phyloP scores from a whole-genome alignment of 2,329 filamentous ascomycete species.

The Claviceps sp. region DNA sequence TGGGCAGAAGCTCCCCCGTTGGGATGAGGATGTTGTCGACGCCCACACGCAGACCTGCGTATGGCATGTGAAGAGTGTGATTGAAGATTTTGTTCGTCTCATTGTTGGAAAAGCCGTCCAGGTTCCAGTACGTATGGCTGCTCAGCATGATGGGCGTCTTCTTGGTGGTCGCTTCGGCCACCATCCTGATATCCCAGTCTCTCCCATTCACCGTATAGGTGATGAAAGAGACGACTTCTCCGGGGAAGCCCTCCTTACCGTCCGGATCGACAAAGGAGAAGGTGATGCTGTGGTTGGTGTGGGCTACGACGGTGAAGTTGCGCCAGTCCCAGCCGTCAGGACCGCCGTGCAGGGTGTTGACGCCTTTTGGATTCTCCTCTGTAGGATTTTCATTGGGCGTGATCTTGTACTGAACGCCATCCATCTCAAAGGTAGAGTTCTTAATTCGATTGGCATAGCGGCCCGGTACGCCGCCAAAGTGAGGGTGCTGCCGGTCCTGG shows the following conservation, averaged over 20 bases:
- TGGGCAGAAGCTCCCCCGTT: constrained; percentile 61
- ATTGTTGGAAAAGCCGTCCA: constrained; percentile 66
- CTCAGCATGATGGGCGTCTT: constrained; percentile 76
- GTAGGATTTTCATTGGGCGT: constrained; percentile 50
- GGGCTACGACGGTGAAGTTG: constrained; percentile 62
- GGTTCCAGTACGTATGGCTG: constrained; percentile 66
- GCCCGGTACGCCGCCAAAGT: constrained; percentile 60
- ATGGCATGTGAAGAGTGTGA: constrained; percentile 61
- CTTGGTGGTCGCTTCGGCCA: constrained; percentile 55
- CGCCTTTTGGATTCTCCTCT: constrained; percentile 33
- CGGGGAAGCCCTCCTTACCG: constrained; percentile 65
- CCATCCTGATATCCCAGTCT: constrained; percentile 62
- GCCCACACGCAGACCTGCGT: constrained; percentile 54
- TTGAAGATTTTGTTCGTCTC: constrained; percentile 52
- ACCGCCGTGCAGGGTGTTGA: constrained; percentile 57
- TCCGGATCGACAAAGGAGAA: constrained; percentile 62
- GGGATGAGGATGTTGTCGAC: constrained; percentile 62
- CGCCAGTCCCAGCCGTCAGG: constrained; percentile 63
- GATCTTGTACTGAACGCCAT: constrained; percentile 46
- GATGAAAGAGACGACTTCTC: constrained; percentile 59
- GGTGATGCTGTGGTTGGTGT: constrained; percentile 55
- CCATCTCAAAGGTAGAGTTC: constrained; percentile 59
- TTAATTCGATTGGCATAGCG: constrained; percentile 73
- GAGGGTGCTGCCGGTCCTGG: constrained; percentile 50
- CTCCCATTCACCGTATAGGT: constrained; percentile 56